Evolutionary conservation across 2,329 filamentous ascomycete species (phyloP).

Genomic region (Escovopsis sp.): DNA sequence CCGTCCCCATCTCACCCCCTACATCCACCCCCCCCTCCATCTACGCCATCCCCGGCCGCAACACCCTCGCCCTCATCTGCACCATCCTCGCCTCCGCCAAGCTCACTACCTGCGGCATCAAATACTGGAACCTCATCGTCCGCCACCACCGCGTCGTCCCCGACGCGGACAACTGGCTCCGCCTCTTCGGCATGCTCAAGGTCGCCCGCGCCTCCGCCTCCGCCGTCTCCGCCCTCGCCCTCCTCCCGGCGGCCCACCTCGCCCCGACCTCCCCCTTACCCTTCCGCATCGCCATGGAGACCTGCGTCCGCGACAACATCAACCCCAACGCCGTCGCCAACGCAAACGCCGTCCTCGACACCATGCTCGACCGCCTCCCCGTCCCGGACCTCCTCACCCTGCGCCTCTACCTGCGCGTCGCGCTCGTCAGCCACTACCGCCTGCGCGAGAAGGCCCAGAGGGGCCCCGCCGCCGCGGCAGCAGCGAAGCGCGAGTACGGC

Average conservation of each 20-base stretch:
- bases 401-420: conserved; percentile 40
- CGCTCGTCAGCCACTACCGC: conserved; percentile 30
- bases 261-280: conserved; percentile 25
- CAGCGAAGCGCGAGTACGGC: conserved; percentile 29
- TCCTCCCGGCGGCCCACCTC: conserved; percentile 32
- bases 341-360: conserved; percentile 47
- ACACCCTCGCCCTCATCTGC: conserved; percentile 55
- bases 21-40: conserved; percentile 7
- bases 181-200: conserved; percentile 52
- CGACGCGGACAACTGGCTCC: conserved; percentile 54
- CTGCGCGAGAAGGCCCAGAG: conserved; percentile 18
- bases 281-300: conserved; percentile 57
- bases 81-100: conserved; percentile 45
- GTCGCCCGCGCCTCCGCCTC: conserved; percentile 48
- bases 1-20: conserved; percentile 7
- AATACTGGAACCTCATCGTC: conserved; percentile 68
- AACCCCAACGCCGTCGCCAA: conserved; percentile 55
- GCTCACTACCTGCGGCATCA: conserved; percentile 44
- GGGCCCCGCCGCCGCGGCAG: conserved; percentile 15
- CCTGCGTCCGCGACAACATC: conserved; percentile 60
- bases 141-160: conserved; percentile 46
- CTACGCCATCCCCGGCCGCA: conserved; percentile 32
- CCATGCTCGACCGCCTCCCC: conserved; percentile 34
- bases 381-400: conserved; percentile 36
- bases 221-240: conserved; percentile 41